Conservation (phyloP, 2,329 filamentous ascomycete species). For the Chlorencoelia australis region DNA sequence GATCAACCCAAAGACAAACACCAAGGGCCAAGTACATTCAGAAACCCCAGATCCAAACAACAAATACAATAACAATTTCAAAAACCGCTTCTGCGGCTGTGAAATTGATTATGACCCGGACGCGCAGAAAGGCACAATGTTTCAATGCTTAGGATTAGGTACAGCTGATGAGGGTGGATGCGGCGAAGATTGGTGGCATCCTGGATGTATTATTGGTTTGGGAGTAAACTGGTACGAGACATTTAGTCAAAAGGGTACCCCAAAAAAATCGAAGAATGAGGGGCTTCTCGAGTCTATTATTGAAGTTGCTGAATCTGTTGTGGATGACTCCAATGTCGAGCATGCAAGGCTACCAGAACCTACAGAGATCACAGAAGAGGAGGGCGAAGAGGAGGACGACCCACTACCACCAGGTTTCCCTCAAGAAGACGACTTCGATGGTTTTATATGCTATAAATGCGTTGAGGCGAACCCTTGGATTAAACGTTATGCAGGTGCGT, state of each 20-base stretch:
- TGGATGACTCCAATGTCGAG: conserved; percentile 13
- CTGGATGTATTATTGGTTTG: conserved; percentile 78
- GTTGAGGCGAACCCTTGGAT: conserved; percentile 84
- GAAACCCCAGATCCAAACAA: conserved; percentile 65
- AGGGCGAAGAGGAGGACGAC: conserved; percentile 45
- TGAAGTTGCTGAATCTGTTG: conserved; percentile 35
- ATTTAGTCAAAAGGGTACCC: conserved; percentile 29
- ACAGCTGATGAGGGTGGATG: conserved; percentile 75
- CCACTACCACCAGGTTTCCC: conserved; percentile 82
- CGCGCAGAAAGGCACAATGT: conserved; percentile 94
- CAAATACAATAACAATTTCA: conserved; percentile 92
- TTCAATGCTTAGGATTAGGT: conserved; percentile 84
- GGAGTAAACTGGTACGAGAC: conserved; percentile 61
- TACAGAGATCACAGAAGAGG: conserved; percentile 29
- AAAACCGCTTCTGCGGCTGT: conserved; percentile 86
- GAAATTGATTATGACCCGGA: conserved; percentile 79
- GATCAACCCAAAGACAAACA: conserved; percentile 59
- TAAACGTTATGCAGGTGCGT: conserved; percentile 75
- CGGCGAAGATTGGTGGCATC: conserved; percentile 97
- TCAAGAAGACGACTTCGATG: conserved; percentile 77
- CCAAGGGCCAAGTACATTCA: conserved; percentile 66
- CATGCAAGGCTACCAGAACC: conserved; percentile 16
- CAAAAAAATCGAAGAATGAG: conserved; percentile 26
- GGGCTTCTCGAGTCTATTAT: conserved; percentile 38
- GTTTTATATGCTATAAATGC: conserved; percentile 91